Base-by-base conservation (phyloP, 2,329 filamentous ascomycete genomes). In the Penicillium hesseltinei region DNA sequence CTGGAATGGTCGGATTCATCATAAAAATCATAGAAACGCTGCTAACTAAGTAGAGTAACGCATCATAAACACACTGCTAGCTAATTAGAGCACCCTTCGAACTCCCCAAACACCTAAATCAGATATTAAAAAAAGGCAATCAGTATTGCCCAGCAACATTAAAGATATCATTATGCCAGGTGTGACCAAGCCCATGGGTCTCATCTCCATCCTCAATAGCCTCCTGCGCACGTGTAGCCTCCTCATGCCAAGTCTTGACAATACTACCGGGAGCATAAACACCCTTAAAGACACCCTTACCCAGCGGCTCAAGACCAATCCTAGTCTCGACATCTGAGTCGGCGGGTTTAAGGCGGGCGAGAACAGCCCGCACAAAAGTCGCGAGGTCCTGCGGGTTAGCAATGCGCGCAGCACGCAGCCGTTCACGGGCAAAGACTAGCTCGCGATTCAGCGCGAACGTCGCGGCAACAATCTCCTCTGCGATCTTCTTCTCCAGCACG, bases 121-220 rank as follows among this genome's bases (percentile, higher is more conserved):
- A 51, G 8, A 27, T 43, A 35, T 23, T 23, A 8, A 7, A 23
- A 19, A 47, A 45, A 25, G 19, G 17, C 9, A 19, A 47, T 60
- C 45, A 60, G n/a, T 38, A 27, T 4, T 38, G 27, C 25, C 58
- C 61, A 15, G 64, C 61, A 58, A 82, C 69, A 64, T 86, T 81
- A 60, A 96, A 96, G n/a, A 96, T 87, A 45, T 86, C 86, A 72
- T 96, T 96, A 65, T 89, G 83, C 92, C 92, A 96, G 0, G 89
- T 76, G 29, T 58, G 54, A 17, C 65, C 64, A 48, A 71, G 27
- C 10, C 72, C 89, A 17, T 82, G 86, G 46, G 79, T 79, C 54
- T 87, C 84, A 69, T 86, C 87, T 6, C 72, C 72, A 62, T 93
- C 89, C 62, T 92, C 86, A 38, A 96, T 84, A 40, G 86, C 82